phyloP scores from a whole-genome alignment of 2,329 filamentous ascomycete genomes.

The Chaetomiaceae sp. region DNA sequence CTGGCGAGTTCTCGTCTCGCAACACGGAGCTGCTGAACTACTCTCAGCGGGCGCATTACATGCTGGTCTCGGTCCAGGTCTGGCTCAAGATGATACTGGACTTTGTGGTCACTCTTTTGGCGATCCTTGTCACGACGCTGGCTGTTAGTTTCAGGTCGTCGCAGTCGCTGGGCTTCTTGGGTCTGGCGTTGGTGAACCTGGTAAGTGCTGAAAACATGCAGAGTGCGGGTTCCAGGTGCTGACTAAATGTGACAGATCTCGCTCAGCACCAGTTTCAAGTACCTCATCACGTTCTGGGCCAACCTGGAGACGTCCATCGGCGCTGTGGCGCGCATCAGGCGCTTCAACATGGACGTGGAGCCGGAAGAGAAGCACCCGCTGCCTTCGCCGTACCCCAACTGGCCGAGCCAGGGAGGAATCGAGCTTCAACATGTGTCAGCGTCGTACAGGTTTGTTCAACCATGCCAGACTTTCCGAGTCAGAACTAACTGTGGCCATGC shows the following conservation, averaged over 20 bases:
- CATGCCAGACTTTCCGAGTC: background rate
- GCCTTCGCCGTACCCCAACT: background rate
- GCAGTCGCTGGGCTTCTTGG: constrained; percentile 4
- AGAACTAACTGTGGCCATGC: background rate
- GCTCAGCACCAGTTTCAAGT: constrained; percentile 10
- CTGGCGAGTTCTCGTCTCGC: background rate
- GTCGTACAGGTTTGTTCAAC: constrained; percentile 4
- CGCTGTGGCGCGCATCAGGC: background rate
- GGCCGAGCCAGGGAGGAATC: constrained; percentile 3
- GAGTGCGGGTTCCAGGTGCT: too few relatives aligned
- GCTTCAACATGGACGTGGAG: background rate
- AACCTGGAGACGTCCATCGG: background rate
- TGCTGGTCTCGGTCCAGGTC: background rate
- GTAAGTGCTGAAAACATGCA: background rate
- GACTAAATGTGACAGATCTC: constrained; percentile 5
- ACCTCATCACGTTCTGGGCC: background rate
- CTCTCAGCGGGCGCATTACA: background rate
- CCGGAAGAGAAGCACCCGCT: background rate
- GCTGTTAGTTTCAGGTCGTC: constrained; percentile 10
- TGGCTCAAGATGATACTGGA: background rate
- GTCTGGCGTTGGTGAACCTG: constrained; percentile 4
- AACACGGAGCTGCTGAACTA: background rate
- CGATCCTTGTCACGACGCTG: constrained; percentile 16
- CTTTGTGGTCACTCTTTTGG: constrained; percentile 2
- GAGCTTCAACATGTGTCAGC: constrained; percentile 3